Percentiles rank a stretch among this genome's conserved stretches.
Conservation (phyloP, 768 basidiomycete species). For the Krasilnikovozyma curviuscula region DNA sequence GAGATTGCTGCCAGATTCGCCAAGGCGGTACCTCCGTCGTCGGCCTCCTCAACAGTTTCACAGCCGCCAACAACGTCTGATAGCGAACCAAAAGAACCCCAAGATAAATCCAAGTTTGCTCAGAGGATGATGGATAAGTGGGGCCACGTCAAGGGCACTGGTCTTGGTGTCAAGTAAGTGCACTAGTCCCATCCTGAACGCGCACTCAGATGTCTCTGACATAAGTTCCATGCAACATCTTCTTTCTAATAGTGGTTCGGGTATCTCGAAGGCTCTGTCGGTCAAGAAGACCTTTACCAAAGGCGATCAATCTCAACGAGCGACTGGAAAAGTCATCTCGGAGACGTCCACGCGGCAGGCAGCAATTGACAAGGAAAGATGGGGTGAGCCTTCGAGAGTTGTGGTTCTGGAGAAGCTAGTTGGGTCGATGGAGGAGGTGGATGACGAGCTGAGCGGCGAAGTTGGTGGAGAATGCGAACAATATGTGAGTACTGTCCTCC, state of each 20-base stretch:
- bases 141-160: constrained; percentile 88
- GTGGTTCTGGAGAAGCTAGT: constrained; percentile 85
- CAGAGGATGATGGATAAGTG: constrained; percentile 84
- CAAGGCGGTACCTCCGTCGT: no score
- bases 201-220: not conserved
- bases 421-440: constrained; percentile 48
- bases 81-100: no score
- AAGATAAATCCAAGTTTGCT: no score
- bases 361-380: constrained; percentile 51
- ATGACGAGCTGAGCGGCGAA: constrained; percentile 69
- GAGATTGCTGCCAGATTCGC: constrained; percentile 51
- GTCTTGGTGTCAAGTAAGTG: constrained; percentile 48
- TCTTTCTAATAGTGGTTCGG: not conserved
- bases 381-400: constrained; percentile 76
- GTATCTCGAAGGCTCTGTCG: not conserved
- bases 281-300: constrained; percentile 19
- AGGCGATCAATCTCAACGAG: constrained; percentile 69
- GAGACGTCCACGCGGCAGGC: constrained; percentile 3
- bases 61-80: no score
- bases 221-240: not conserved
- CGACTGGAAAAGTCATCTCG: constrained; percentile 35
- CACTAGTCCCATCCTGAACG: not conserved
- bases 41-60: no score
- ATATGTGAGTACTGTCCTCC: not conserved
- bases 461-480: constrained; percentile 36